Base-by-base conservation (phyloP, 345 rosid species). In the Noccaea bulbosa region DNA sequence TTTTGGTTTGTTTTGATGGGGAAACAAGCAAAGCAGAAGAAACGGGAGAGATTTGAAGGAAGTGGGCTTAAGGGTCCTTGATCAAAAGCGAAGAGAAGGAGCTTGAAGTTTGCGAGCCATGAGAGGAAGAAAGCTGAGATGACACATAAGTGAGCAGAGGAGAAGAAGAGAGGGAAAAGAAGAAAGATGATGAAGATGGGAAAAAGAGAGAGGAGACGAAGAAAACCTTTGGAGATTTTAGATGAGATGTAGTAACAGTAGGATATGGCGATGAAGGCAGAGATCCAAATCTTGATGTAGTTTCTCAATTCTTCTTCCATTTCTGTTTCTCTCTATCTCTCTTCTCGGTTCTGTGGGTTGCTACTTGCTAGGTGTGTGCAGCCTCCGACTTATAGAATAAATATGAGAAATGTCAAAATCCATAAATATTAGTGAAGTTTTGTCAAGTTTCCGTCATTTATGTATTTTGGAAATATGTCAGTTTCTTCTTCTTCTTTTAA, bases 91-190 rank as follows among this genome's bases (percentile, higher is more conserved):
- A 84, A 84, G 62, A 80, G 84, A 72, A 49, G 59, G 44, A 92
- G 92, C 75, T 83, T 86, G 82, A 79, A 85, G 69, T 62, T 82
- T 74, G 85, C 80, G 5, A 87, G 86, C 96, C 92, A 89, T 7
- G 74, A 24, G 4, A 87, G 82, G 75, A 86, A 81, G 76, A 80
- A 80, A 45, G 76, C 65, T 0, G 90, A 67, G 38, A 69, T 41
- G 64, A 35, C 83, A 4, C 79, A 20, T 1, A 85, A 72, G 72
- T 77, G 83, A 51, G 52, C 0, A 58, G 83, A 37, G 68, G 83
- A 53, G 78, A 86, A 64, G 11, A 67, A 39, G n/a, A 80, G 65
- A 7, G 96, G 94, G 53, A 88, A 80, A 62, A 73, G 24, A 56
- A 78, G 10, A 44, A 92, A 83, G 77, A 80, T 72, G 56, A 34